These are phyloP conservation scores for Penicillium sp. DNA, from an alignment of 2,329 filamentous ascomycete genomes.

Conservation along the genomic window DNA sequence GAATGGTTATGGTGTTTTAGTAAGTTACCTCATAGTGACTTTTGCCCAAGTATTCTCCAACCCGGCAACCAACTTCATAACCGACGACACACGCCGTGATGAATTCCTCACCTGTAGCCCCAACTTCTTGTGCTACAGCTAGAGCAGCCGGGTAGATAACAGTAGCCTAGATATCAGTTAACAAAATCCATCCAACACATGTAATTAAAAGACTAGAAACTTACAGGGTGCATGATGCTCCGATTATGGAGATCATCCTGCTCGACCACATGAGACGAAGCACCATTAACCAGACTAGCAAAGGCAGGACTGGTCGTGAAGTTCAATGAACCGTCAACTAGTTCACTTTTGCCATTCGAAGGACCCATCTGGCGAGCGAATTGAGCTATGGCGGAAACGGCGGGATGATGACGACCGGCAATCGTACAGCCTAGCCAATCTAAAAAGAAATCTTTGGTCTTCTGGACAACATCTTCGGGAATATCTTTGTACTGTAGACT, in stretches of 20 bases:
- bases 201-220: not conserved
- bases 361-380: conserved; percentile 31
- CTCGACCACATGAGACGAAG: conserved; percentile 34
- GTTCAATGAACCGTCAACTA: conserved; percentile 25
- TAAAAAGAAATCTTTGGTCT: conserved; percentile 34
- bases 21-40: conserved; percentile 31
- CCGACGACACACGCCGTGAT: conserved; percentile 34
- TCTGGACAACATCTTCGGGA: conserved; percentile 25
- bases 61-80: conserved; percentile 32
- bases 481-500: conserved; percentile 24
- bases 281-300: conserved; percentile 32
- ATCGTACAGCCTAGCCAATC: conserved; percentile 33
- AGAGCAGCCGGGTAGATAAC: conserved; percentile 31
- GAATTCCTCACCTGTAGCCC: conserved; percentile 29
- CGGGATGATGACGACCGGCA: conserved; percentile 31
- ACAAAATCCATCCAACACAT: not conserved
- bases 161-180: conserved; percentile 24
- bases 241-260: conserved; percentile 36
- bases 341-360: conserved; percentile 27
- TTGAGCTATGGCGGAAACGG: conserved; percentile 23
- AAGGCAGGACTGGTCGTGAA: conserved; percentile 29
- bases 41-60: conserved; percentile 31
- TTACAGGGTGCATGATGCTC: conserved; percentile 35
- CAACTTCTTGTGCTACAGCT: conserved; percentile 31
- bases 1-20: not conserved